Percentiles rank a stretch among this genome's conserved stretches.
phyloP scores from a whole-genome alignment of 202 grass and related monocot genomes.

The Saccharum hybrid region DNA sequence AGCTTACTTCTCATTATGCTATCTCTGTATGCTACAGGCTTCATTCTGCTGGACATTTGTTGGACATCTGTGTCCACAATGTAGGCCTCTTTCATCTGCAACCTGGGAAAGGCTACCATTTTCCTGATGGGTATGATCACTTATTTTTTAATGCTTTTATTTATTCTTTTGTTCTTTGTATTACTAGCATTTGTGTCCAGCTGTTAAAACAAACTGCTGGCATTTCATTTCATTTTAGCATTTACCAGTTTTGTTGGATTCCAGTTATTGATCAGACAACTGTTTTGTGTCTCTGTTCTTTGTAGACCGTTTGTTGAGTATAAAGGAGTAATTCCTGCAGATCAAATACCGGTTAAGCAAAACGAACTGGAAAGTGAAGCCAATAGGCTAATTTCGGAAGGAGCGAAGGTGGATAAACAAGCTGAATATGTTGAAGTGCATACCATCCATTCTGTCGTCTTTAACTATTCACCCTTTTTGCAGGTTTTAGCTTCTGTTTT shows the following conservation, averaged over 20 bases:
- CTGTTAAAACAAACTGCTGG: background rate
- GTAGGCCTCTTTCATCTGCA: conserved; percentile 42
- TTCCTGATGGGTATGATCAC: conserved; percentile 73
- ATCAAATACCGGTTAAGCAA: conserved; percentile 62
- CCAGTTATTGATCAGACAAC: background rate
- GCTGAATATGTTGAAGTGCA: background rate
- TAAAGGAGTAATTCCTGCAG: conserved; percentile 64
- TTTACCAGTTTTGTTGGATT: conserved; percentile 17
- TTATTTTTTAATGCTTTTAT: background rate
- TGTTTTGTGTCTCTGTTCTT: conserved; percentile 19
- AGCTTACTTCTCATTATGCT: no score
- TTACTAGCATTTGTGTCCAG: background rate
- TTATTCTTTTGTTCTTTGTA: conserved; percentile 6
- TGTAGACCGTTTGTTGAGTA: conserved; percentile 80
- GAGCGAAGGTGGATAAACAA: conserved; percentile 59
- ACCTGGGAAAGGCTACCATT: conserved; percentile 83
- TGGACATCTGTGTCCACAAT: no score
- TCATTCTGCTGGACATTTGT: no score
- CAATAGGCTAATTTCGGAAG: conserved; percentile 69
- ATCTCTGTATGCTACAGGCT: no score
- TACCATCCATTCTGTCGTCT: background rate
- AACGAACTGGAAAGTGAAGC: conserved; percentile 69
- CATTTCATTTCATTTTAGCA: background rate
- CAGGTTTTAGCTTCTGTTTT: conserved; percentile 75
- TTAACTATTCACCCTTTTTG: conserved; percentile 17